Evolutionary conservation across 1,284 basidiomycete genomes (phyloP), one percentile per base, ranked within the genome.

Genomic region (Boletus semigastroideus): DNA sequence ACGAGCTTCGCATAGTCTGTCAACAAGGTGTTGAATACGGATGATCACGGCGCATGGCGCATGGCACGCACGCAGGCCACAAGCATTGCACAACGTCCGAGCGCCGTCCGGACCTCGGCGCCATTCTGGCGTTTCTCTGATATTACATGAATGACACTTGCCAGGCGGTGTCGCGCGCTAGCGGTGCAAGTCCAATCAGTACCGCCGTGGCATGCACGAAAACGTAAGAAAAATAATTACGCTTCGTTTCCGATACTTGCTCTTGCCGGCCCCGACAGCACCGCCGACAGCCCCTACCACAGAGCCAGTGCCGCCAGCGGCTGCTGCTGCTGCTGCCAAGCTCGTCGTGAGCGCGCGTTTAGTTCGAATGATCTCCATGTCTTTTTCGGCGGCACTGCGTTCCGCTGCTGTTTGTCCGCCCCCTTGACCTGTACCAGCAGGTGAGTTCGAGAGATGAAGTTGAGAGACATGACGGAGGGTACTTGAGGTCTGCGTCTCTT

Each of bases 111-210:
- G 87, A 19, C 87, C 87, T 31, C 88, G 79, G 47, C 87, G 71
- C 87, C 87, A 91, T 66, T 91, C 87, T n/a, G 87, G 87, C 4
- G 87, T 91, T 67, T 91, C 89, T 52, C 84, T 77, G 51, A 88
- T 90, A 69, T 88, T 87, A 66, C 88, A 91, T 27, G 88, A 89
- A 68, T 90, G 87, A 61, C 88, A 91, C 64, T 89, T 87, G 10
- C 87, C 87, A 12, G 88, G 88, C 20, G 88, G 89, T 37, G 84
- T 86, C 44, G 87, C 87, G 55, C 88, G 82, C 88, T 90, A 72
- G 31, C 38, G 61, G 58, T 57, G 60, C 59, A 63, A 46, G 59
- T 42, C 30, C 45, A 57, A 57, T 63, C 66, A 56, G 42, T 10
- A 19, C 19, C 14, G 27, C 17, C 43, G 59, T 59, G 65, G 40